phyloP scores from a whole-genome alignment of 345 rosid species.

The Passiflora organensis region DNA sequence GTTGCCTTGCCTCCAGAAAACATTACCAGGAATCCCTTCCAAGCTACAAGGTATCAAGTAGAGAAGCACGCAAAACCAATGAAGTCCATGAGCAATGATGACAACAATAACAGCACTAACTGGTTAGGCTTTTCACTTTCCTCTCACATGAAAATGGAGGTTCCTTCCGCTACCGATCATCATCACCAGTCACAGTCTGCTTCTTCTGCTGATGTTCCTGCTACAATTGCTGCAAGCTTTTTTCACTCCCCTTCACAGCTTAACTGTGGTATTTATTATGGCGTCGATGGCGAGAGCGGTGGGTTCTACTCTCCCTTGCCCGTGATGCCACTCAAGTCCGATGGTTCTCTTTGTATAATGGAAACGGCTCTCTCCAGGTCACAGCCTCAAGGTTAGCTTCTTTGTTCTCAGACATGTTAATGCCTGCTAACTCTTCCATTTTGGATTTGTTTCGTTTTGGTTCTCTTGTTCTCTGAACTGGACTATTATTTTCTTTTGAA shows the following conservation, averaged over 20 bases:
- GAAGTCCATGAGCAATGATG: slow-evolving; percentile 64
- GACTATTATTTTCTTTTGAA: slow-evolving; percentile 24
- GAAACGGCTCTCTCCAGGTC: slow-evolving; percentile 68
- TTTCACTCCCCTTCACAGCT: slow-evolving; percentile 31
- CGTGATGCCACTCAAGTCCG: slow-evolving; percentile 86
- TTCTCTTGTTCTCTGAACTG: slow-evolving; percentile 10
- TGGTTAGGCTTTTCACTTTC: slow-evolving; percentile 88
- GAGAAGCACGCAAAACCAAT: slow-evolving; percentile 25
- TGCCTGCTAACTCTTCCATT: slow-evolving; percentile 7
- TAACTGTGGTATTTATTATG: slow-evolving; percentile 47
- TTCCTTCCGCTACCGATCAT: slow-evolving; percentile 15
- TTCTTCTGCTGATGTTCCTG: slow-evolving; percentile 27
- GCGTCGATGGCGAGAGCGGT: slow-evolving; percentile 38
- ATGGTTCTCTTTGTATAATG: slow-evolving; percentile 90
- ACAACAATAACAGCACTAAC: slow-evolving; percentile 32
- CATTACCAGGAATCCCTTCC: slow-evolving; percentile 24
- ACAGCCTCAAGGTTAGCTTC: slow-evolving; percentile 53
- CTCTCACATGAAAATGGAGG: slow-evolving; percentile 65
- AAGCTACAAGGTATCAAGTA: slow-evolving; percentile 5
- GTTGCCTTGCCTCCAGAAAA: slow-evolving; percentile 30
- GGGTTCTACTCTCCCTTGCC: slow-evolving; percentile 52
- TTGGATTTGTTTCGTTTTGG: slow-evolving; percentile 27
- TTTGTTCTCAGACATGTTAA: slow-evolving; percentile 8
- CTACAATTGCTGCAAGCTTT: slow-evolving; percentile 31
- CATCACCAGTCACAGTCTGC: slow-evolving; percentile 20